Base-by-base conservation (phyloP, 1,139 yeast genomes). In the Magnusiomyces tetraspermus region DNA sequence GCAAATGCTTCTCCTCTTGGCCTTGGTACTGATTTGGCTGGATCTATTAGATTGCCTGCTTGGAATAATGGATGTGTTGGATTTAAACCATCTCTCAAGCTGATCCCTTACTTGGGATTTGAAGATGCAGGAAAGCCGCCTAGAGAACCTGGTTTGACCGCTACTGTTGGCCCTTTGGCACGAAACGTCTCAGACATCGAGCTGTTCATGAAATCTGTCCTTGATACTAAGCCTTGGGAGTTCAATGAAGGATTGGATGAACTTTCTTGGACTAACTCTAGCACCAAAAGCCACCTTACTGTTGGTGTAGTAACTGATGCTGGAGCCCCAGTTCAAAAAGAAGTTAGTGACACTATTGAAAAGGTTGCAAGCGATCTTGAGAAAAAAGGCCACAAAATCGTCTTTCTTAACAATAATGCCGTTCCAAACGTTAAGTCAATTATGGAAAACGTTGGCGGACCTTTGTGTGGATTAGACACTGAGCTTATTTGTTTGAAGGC, bases 21-120 rank as follows among this genome's bases (percentile, higher is more conserved):
- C 0, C 65, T 80, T 43, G 85, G 85, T 6, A 78, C 84, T 19
- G 85, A 82, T 65, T 77, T 82, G 58, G 86, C 84, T 15, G 86
- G 86, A 2, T 73, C 80, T 33, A 78, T 81, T 50, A 68, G 85
- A 51, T 71, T 74, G 53, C 86, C 87, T 1, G 77, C 83, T 3
- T 71, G 76, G 23, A 76, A 75, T 55, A 75, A 76, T 51, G 83
- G 82, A 0, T 60, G 79, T 2, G 80, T 73, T 62, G 84, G 80
- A 0, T 61, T 80, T 53, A 75, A 77, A 57, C 80, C 83, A 4
- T 71, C 80, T 2, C 59, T 69, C 15, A 70, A 71, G 1, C 68
- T 81, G 61, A 66, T 80, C 24, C 80, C 86, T 8, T 51, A 54
- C 37, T 33, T 48, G 21, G 56, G 53, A 3, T 50, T 51, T 23